Percentiles rank a stretch among this genome's conserved stretches.
Evolutionary conservation across 2,329 filamentous ascomycete species (phyloP).

Genomic region (Daldinia sp.): DNA sequence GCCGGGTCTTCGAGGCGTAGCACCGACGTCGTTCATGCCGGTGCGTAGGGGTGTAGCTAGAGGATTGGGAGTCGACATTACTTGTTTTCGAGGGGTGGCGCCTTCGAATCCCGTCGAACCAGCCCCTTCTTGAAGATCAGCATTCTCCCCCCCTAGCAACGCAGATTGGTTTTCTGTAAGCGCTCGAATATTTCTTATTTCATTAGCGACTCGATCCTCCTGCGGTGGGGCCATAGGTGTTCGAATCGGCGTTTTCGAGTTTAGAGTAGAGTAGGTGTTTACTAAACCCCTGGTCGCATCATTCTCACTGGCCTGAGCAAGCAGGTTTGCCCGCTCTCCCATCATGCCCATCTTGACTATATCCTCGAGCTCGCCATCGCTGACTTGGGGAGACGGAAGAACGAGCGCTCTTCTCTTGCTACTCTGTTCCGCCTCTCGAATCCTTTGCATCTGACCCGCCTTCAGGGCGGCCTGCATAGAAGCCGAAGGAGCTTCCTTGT

Average conservation of each 20-base stretch:
- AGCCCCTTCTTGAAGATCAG: constrained; percentile 81
- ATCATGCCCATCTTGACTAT: constrained; percentile 99
- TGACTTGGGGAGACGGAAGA: constrained; percentile 88
- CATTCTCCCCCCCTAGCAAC: constrained; percentile 91
- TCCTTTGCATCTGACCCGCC: constrained; percentile 92
- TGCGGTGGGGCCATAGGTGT: constrained; percentile 91
- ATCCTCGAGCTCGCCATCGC: constrained; percentile 91
- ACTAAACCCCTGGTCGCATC: constrained; percentile 85
- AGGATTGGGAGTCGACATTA: constrained; percentile 91
- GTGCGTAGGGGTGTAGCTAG: constrained; percentile 87
- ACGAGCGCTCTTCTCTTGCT: constrained; percentile 88
- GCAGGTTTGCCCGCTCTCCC: constrained; percentile 81
- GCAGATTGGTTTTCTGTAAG: constrained; percentile 94
- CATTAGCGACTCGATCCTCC: constrained; percentile 95
- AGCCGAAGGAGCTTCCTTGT: constrained; percentile 80
- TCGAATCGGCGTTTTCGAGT: constrained; percentile 84
- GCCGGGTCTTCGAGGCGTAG: constrained; percentile 74
- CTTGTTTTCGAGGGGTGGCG: constrained; percentile 79
- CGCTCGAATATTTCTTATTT: constrained; percentile 91
- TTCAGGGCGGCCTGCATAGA: constrained; percentile 88
- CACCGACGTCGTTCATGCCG: constrained; percentile 67
- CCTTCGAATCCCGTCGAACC: constrained; percentile 90
- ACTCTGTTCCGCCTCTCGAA: constrained; percentile 95
- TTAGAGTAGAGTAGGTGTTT: constrained; percentile 84
- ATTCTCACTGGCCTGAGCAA: constrained; percentile 81